These are phyloP conservation scores for Testicularia cyperi DNA, from an alignment of 1,284 basidiomycete species.

Conservation along the genomic window DNA sequence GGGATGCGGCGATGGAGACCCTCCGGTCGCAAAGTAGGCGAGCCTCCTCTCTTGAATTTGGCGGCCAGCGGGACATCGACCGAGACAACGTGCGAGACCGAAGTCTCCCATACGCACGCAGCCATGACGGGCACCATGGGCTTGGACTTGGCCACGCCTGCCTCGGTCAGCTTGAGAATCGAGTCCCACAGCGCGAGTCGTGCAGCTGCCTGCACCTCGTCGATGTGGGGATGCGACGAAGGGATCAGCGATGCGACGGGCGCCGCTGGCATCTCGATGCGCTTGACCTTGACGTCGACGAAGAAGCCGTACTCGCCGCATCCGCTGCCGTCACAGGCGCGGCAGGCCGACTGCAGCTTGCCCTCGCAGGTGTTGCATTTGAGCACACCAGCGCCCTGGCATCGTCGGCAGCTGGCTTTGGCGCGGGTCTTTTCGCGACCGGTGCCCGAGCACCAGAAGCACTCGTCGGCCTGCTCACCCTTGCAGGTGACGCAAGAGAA, in stretches of 20 bases:
- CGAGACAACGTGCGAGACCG: conserved; percentile 25
- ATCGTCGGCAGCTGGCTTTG: conserved; percentile 34
- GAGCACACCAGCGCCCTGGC: conserved; percentile 40
- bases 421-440: conserved; percentile 39
- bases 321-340: conserved; percentile 39
- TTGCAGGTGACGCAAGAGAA: conserved; percentile 37
- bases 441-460: conserved; percentile 50
- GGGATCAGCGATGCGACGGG: conserved; percentile 29
- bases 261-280: conserved; percentile 42
- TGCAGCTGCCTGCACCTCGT: conserved; percentile 34
- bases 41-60: conserved; percentile 24
- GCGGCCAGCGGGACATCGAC: conserved; percentile 34
- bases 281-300: conserved; percentile 41
- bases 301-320: conserved; percentile 39
- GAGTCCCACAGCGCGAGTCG: conserved; percentile 32
- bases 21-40: conserved; percentile 13
- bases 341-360: conserved; percentile 25
- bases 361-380: conserved; percentile 43
- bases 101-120: conserved; percentile 45
- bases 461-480: conserved; percentile 41
- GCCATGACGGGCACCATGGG: conserved; percentile 44
- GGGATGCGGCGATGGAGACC: conserved; percentile 25
- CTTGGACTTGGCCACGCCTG: conserved; percentile 14
- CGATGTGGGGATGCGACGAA: conserved; percentile 8
- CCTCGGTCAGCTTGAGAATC: conserved; percentile 29